Conservation (phyloP, 164 flowering plant species). For the Warburgia ugandensis region DNA sequence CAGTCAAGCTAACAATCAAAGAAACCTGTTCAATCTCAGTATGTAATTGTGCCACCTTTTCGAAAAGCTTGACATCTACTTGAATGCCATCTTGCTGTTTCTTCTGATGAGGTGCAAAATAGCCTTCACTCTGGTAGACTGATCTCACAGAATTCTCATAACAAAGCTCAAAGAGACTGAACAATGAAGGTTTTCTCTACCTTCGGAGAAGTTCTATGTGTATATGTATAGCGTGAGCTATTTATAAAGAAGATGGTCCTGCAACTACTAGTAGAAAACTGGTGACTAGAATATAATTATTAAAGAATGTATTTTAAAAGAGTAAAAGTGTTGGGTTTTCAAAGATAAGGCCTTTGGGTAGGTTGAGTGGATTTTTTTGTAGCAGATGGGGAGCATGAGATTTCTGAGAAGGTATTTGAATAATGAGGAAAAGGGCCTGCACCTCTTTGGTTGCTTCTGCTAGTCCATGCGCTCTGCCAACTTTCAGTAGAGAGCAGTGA, state of each 20-base stretch:
- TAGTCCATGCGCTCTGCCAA: slow-evolving; percentile 51
- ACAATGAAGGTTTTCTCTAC: slow-evolving; percentile 7
- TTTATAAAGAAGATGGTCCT: slow-evolving; percentile 22
- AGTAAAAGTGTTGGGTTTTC: slow-evolving; percentile 23
- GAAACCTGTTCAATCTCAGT: neutral
- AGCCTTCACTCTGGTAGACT: neutral
- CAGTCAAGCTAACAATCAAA: neutral
- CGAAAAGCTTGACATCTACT: too few species aligned
- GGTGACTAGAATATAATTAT: neutral
- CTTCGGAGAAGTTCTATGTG: neutral
- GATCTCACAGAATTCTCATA: too few species aligned
- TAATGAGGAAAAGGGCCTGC: slow-evolving; percentile 36
- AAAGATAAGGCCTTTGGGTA: slow-evolving; percentile 44
- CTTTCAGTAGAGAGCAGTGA: slow-evolving; percentile 24
- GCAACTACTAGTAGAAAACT: slow-evolving; percentile 9
- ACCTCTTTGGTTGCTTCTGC: slow-evolving; percentile 38
- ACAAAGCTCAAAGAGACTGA: neutral
- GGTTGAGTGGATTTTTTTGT: slow-evolving; percentile 29
- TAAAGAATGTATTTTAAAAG: slow-evolving; percentile 15
- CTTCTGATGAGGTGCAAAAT: neutral
- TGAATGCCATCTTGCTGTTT: neutral
- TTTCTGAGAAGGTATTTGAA: slow-evolving; percentile 31
- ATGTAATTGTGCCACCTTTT: neutral
- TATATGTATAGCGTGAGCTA: slow-evolving; percentile 1
- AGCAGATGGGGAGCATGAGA: slow-evolving; percentile 62